A percentile compares a stretch with the other conserved stretches of the same genome.
Evolutionary conservation across 305 asterid genomes (phyloP).

Genomic region (Salvia sclarea): DNA sequence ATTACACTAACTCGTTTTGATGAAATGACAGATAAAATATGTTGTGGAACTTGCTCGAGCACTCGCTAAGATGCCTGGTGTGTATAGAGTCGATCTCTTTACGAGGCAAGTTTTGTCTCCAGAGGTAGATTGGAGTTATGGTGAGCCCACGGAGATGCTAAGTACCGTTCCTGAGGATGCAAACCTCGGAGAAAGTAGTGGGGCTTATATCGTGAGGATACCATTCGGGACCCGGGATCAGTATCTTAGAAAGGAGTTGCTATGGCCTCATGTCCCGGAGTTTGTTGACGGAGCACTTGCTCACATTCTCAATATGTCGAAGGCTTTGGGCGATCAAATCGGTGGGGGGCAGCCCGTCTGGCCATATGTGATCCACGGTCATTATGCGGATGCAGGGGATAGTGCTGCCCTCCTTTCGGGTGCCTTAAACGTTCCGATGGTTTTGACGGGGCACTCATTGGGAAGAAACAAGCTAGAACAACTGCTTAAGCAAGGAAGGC

Average conservation of each 20-base stretch:
- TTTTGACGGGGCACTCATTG: constrained; percentile 63
- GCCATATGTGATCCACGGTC: constrained; percentile 74
- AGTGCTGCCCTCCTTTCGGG: constrained; percentile 60
- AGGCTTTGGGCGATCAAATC: constrained; percentile 60
- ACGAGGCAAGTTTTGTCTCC: constrained; percentile 60
- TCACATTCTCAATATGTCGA: constrained; percentile 63
- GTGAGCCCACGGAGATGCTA: constrained; percentile 71
- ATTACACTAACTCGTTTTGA: constrained; percentile 22
- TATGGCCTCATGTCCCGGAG: constrained; percentile 66
- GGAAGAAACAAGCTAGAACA: constrained; percentile 75
- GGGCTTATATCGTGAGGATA: constrained; percentile 65
- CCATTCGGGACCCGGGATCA: constrained; percentile 60
- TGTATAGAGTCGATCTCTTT: constrained; percentile 62
- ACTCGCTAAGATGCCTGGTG: constrained; percentile 74
- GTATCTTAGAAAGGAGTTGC: constrained; percentile 49
- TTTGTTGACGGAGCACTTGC: constrained; percentile 62
- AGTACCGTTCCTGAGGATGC: constrained; percentile 51
- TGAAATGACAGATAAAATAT: constrained; percentile 64
- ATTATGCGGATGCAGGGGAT: constrained; percentile 72
- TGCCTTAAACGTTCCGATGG: constrained; percentile 59
- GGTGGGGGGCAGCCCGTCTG: constrained; percentile 55
- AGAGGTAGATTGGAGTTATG: constrained; percentile 56
- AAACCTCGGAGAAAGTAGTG: constrained; percentile 58
- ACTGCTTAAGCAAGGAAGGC: constrained; percentile 62
- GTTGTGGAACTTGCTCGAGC: constrained; percentile 92